Evolutionary conservation across 495 filamentous ascomycete species (phyloP).

Genomic region (Achaetomiella virescens): DNA sequence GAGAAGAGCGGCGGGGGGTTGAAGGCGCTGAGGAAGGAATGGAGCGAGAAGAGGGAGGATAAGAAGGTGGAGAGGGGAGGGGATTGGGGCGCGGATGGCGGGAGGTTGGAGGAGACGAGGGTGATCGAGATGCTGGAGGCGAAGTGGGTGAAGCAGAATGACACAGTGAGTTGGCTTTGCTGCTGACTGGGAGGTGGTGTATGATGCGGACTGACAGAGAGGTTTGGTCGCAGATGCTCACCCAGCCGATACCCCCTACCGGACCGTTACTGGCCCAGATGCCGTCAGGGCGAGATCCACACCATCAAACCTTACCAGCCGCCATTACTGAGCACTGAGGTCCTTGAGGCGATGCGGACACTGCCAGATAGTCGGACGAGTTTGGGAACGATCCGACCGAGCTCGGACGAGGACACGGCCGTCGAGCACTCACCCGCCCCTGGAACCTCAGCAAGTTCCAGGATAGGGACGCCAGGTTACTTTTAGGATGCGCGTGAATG

Average conservation of each 20-base stretch:
- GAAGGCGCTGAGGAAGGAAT: slow-evolving; percentile 64
- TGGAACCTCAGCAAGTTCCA: slow-evolving; percentile 30
- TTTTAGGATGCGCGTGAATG: slow-evolving; percentile 30
- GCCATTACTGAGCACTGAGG: slow-evolving; percentile 50
- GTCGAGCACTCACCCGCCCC: slow-evolving; percentile 24
- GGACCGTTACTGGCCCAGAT: slow-evolving; percentile 65
- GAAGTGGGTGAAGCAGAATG: slow-evolving; percentile 90
- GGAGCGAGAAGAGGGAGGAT: slow-evolving; percentile 63
- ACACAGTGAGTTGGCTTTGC: slow-evolving; percentile 58
- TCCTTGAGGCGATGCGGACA: slow-evolving; percentile 47
- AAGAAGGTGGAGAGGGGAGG: slow-evolving; percentile 60
- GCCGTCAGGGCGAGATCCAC: slow-evolving; percentile 82
- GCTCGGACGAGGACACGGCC: slow-evolving; percentile 42
- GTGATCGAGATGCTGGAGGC: slow-evolving; percentile 79
- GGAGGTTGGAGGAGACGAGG: slow-evolving; percentile 73
- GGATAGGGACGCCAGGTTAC: slow-evolving; percentile 35
- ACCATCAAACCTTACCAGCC: slow-evolving; percentile 53
- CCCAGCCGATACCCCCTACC: slow-evolving; percentile 66
- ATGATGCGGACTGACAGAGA: background rate
- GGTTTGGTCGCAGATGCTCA: slow-evolving; percentile 63
- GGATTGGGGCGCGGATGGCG: slow-evolving; percentile 77
- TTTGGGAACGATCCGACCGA: slow-evolving; percentile 33
- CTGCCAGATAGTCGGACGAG: slow-evolving; percentile 48
- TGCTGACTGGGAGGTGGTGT: background rate
- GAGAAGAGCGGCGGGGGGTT: slow-evolving; percentile 35